These are phyloP conservation scores for Knoxdaviesia proteae DNA, from an alignment of 2,329 filamentous ascomycete genomes.

Conservation along the genomic window DNA sequence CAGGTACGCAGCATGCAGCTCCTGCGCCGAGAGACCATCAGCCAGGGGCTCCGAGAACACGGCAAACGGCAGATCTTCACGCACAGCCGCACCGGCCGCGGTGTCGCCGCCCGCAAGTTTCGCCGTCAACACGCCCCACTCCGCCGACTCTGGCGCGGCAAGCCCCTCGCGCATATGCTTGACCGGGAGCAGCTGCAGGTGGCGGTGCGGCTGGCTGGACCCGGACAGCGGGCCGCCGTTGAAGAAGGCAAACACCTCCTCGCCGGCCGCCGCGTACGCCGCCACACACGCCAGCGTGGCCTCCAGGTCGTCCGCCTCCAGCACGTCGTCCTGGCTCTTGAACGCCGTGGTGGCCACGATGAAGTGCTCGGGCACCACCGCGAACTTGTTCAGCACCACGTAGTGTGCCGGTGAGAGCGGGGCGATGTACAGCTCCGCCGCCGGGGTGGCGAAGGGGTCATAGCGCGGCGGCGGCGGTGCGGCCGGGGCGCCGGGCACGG, in stretches of 20 bases:
- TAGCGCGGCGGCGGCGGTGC: conserved; percentile 14
- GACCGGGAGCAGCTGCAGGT: conserved; percentile 51
- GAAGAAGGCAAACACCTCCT: conserved; percentile 43
- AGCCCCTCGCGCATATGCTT: conserved; percentile 38
- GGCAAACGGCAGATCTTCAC: conserved; percentile 18
- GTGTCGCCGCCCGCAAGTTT: conserved; percentile 9
- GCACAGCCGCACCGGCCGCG: neutral
- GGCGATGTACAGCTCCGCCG: conserved; percentile 30
- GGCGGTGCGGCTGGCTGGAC: conserved; percentile 50
- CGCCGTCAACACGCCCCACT: conserved; percentile 30
- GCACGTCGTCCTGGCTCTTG: conserved; percentile 40
- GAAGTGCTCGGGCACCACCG: conserved; percentile 49
- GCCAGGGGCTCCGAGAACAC: conserved; percentile 20
- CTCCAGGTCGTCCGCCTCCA: conserved; percentile 38
- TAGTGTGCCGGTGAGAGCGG: conserved; percentile 32
- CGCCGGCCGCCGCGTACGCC: conserved; percentile 20
- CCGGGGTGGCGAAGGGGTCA: conserved; percentile 42
- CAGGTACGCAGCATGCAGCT: conserved; percentile 22
- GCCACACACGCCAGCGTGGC: conserved; percentile 40
- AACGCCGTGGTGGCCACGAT: conserved; percentile 47
- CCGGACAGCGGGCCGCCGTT: conserved; percentile 50
- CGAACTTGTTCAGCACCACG: conserved; percentile 57
- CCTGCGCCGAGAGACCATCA: conserved; percentile 13
- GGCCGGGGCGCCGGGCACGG: conserved; percentile 10
- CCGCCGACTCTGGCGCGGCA: conserved; percentile 4